Percentiles rank a stretch among this genome's conserved stretches.
Conservation (phyloP, 1,284 basidiomycete species). For the Pyrrhoderma noxium region DNA sequence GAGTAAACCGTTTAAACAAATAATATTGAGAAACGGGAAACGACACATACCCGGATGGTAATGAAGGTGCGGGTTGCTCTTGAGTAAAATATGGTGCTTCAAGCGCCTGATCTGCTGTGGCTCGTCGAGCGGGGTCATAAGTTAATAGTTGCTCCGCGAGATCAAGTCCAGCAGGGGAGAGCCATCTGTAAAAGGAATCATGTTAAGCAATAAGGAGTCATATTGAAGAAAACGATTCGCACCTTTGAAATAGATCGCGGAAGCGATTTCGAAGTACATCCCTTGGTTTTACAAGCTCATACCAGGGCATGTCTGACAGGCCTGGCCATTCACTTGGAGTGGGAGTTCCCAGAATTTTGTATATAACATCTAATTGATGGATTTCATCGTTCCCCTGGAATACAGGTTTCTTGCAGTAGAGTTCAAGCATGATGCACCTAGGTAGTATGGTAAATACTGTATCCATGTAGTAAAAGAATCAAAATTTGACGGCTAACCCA, state of each 20-base stretch:
- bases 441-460: background rate
- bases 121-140: slow-evolving; percentile 79
- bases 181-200: slow-evolving; percentile 46
- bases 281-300: slow-evolving; percentile 78
- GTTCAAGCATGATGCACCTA: slow-evolving; percentile 97
- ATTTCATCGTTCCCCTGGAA: slow-evolving; percentile 98
- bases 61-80: slow-evolving; percentile 68
- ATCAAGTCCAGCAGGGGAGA: slow-evolving; percentile 77
- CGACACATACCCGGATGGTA: slow-evolving; percentile 69
- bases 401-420: slow-evolving; percentile 90
- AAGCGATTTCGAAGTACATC: slow-evolving; percentile 67
- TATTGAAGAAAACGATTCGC: slow-evolving; percentile 24
- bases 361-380: slow-evolving; percentile 91
- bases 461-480: background rate
- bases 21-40: slow-evolving; percentile 19
- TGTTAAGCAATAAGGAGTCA: slow-evolving; percentile 11
- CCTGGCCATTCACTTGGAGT: slow-evolving; percentile 78
- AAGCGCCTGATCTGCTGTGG: slow-evolving; percentile 77
- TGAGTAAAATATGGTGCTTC: slow-evolving; percentile 74
- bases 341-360: slow-evolving; percentile 87
- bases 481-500: slow-evolving; percentile 55
- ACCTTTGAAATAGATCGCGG: slow-evolving; percentile 75
- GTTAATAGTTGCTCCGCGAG: slow-evolving; percentile 76
- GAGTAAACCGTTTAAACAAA: slow-evolving; percentile 2
- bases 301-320: slow-evolving; percentile 88